Conservation (phyloP, 345 rosid species). For the Euclidium syriacum region DNA sequence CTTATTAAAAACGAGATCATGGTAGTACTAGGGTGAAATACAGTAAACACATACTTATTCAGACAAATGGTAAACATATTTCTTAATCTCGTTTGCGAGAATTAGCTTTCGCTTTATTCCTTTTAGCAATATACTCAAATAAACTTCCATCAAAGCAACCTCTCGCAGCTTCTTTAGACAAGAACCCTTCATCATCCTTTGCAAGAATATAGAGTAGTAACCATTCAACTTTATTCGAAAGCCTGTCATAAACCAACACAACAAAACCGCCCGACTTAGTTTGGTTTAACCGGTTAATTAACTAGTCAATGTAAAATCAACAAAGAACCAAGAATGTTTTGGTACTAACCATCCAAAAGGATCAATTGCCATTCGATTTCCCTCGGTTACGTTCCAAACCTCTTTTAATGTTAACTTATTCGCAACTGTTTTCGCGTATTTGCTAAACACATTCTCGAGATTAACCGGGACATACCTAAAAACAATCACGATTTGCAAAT, state of each 20-base stretch:
- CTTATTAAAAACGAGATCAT: neutral
- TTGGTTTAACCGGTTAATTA: neutral
- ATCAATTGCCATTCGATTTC: constrained; percentile 49
- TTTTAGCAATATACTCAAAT: constrained; percentile 57
- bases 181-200: constrained; percentile 55
- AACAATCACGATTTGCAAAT: neutral
- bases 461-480: constrained; percentile 58
- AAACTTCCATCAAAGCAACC: constrained; percentile 70
- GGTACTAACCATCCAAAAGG: constrained; percentile 56
- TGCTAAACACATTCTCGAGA: constrained; percentile 68
- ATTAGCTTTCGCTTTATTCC: constrained; percentile 35
- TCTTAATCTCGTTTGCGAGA: constrained; percentile 26
- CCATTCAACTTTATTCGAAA: constrained; percentile 52
- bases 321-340: neutral
- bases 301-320: neutral
- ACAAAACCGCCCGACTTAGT: neutral
- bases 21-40: neutral
- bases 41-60: neutral
- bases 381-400: constrained; percentile 70
- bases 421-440: constrained; percentile 48
- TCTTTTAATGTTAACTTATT: constrained; percentile 50
- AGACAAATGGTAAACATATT: neutral
- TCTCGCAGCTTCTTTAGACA: constrained; percentile 70
- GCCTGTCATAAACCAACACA: constrained; percentile 35
- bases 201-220: constrained; percentile 48